A percentile compares a stretch with the other conserved stretches of the same genome.
These are phyloP conservation scores for Pythium dissimile DNA, from an alignment of 352 stramenopile genomes.

Conservation along the genomic window DNA sequence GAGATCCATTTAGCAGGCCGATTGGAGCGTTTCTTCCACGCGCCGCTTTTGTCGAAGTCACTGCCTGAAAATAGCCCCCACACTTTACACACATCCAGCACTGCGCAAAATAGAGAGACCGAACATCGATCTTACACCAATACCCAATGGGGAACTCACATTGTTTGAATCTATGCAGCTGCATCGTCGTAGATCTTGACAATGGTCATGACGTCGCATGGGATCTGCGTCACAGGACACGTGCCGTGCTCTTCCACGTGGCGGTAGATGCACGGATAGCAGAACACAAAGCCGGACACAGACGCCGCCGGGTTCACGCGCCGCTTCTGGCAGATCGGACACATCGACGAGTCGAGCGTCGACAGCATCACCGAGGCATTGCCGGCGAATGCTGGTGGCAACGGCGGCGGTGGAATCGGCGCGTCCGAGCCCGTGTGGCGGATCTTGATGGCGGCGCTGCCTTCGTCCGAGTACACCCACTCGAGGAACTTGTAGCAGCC, in stretches of 20 bases:
- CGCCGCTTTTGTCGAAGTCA: too few species aligned
- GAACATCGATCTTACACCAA: too few species aligned
- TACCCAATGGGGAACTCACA: too few species aligned
- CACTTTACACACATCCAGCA: too few species aligned
- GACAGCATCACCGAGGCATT: constrained; percentile 44
- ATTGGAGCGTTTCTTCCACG: too few species aligned
- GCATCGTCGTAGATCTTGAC: constrained; percentile 84
- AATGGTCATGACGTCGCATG: constrained; percentile 55
- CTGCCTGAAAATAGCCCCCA: too few species aligned
- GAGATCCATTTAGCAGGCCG: too few species aligned
- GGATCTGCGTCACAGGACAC: constrained; percentile 79
- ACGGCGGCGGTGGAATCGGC: constrained; percentile 66
- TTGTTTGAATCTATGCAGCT: constrained; percentile 20
- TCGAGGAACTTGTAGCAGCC: constrained; percentile 84
- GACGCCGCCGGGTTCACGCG: constrained; percentile 75
- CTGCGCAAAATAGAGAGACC: too few species aligned
- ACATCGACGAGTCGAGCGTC: constrained; percentile 44
- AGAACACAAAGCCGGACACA: constrained; percentile 79
- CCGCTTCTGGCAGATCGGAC: constrained; percentile 63
- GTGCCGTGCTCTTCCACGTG: constrained; percentile 66
- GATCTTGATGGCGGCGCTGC: constrained; percentile 47
- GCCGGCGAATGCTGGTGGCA: constrained; percentile 62
- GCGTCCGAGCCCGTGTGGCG: constrained; percentile 48
- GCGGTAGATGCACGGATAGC: constrained; percentile 77
- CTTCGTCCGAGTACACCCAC: constrained; percentile 88